Base-by-base conservation (phyloP, 768 basidiomycete species). In the Leccinum olivaceopallidum region DNA sequence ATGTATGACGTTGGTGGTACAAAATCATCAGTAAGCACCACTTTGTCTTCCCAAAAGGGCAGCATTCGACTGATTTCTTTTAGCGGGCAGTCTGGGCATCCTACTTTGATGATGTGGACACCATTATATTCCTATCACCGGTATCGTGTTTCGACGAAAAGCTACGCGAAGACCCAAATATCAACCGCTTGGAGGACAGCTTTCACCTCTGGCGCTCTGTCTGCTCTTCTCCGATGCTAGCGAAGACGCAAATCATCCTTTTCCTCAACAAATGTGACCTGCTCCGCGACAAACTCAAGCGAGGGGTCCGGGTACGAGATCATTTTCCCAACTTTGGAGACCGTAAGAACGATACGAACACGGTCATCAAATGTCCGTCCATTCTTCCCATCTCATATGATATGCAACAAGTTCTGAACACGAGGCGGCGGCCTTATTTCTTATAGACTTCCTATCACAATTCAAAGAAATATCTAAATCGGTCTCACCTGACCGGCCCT, bases 121-220 rank as follows among this genome's bases (percentile, higher is more conserved):
- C 90, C 2, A 90, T 94, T 71, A 92, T 94, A 66, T 94, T 93
- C 76, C 83, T 94, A 39, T 73, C 72, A 53, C 78, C 80, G 64
- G 87, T 94, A 66, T 91, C 88, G 28, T 88, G 89, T 57, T 94
- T 94, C 69, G 88, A 94, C 66, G 91, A 94, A 71, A 83, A 80
- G 55, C 78, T 94, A 0, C 85, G 85, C 6, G 92, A 92, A 72
- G 83, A 92, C 66, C 79, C 78, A 5, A 75, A 75, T 0, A 82
- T 91, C 48, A 94, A 92, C 71, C 83, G 90, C 26, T 71, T 93
- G 18, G 87, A 92, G 74, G 90, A 92, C 68, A 89, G 87, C 65
- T 83, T 86, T 65, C 80, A 86, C 16, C 80, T 93, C 6, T 93
- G 90, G 90, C 82, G 83, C 57, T 83, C 85, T n/a, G 83, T 93